Conservation (phyloP, 208 protist species). For the Naegleria fowleri region DNA sequence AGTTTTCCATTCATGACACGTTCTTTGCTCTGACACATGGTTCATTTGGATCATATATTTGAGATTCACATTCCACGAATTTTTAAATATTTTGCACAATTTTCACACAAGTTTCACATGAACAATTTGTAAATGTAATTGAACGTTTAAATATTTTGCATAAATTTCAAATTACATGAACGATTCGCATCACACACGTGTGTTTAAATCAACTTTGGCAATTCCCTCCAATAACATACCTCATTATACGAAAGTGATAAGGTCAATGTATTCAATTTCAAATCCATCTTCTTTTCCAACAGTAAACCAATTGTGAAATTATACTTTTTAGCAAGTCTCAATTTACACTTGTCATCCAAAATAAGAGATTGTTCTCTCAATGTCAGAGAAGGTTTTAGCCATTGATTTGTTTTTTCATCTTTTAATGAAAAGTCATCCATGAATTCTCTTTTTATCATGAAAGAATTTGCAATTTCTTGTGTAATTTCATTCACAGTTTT, state of each 20-base stretch:
- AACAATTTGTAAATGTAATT: too few relatives aligned
- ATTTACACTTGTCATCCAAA: neutral
- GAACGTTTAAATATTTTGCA: too few relatives aligned
- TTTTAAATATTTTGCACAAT: too few relatives aligned
- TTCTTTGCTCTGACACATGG: neutral
- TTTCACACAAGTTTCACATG: too few relatives aligned
- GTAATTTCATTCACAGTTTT: neutral
- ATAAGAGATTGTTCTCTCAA: neutral
- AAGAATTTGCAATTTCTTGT: neutral
- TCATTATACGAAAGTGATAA: neutral
- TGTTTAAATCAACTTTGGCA: too few relatives aligned
- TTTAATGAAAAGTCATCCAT: neutral
- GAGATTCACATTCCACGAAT: too few relatives aligned
- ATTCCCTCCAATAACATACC: too few relatives aligned
- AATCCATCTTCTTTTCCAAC: neutral
- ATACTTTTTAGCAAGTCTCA: neutral
- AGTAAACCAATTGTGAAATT: neutral
- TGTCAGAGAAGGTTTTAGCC: neutral
- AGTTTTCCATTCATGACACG: neutral
- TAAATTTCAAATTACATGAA: too few relatives aligned
- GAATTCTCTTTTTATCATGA: neutral
- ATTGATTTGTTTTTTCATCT: neutral
- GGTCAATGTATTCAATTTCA: neutral
- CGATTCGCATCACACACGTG: too few relatives aligned
- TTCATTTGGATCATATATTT: too few relatives aligned